Evolutionary conservation across 345 rosid species (phyloP).

Genomic region (Populus tremula): DNA sequence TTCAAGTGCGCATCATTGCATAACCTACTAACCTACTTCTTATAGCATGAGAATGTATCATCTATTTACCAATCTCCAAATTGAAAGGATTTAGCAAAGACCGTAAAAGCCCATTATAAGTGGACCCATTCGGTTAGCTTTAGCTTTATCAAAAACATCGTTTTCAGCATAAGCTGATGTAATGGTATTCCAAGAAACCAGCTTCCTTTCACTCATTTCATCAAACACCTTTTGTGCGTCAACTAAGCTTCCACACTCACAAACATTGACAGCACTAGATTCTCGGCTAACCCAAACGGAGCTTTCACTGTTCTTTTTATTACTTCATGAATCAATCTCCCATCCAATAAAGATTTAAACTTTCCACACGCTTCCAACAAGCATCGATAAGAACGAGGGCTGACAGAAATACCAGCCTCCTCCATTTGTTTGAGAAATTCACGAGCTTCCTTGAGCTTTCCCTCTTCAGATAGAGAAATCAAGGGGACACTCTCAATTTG

Average conservation of each 20-base stretch:
- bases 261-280: conserved; percentile 46
- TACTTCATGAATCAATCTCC: conserved; percentile 43
- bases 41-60: conserved; percentile 53
- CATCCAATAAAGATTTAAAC: conserved; percentile 39
- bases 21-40: conserved; percentile 36
- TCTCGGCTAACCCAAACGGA: conserved; percentile 44
- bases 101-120: conserved; percentile 45
- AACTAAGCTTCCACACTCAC: conserved; percentile 47
- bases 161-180: conserved; percentile 48
- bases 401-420: conserved; percentile 45
- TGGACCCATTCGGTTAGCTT: conserved; percentile 31
- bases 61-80: conserved; percentile 50
- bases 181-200: conserved; percentile 43
- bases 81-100: conserved; percentile 37
- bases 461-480: conserved; percentile 51
- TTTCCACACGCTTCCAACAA: conserved; percentile 52
- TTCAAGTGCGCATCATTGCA: conserved; percentile 43
- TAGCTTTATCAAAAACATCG: conserved; percentile 38
- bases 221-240: conserved; percentile 63
- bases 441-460: conserved; percentile 61
- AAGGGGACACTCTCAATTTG: conserved; percentile 57
- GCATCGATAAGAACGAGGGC: conserved; percentile 37
- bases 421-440: conserved; percentile 54
- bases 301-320: conserved; percentile 25
- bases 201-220: conserved; percentile 51